Percentiles rank a stretch among this genome's conserved stretches.
phyloP scores from a whole-genome alignment of 345 rosid species.

The Melastoma malabathricum region DNA sequence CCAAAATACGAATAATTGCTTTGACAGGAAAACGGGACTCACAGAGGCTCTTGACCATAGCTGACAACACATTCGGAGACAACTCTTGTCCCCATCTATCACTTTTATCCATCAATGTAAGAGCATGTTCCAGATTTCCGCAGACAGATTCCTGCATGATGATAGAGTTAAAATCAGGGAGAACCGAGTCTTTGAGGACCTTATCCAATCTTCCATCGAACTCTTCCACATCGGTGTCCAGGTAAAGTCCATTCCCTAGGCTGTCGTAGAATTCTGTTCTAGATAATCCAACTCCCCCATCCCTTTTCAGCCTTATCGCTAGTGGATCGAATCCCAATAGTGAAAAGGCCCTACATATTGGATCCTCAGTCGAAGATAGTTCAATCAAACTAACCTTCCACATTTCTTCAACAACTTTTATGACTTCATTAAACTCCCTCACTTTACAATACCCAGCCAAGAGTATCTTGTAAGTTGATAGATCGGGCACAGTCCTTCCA shows the following conservation, averaged over 20 bases:
- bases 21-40: slow-evolving; percentile 27
- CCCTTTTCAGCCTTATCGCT: slow-evolving; percentile 57
- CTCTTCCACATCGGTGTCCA: slow-evolving; percentile 50
- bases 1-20: slow-evolving; percentile 22
- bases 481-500: slow-evolving; percentile 19
- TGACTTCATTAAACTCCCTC: slow-evolving; percentile 58
- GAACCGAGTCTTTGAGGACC: slow-evolving; percentile 32
- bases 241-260: slow-evolving; percentile 73
- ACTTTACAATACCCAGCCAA: slow-evolving; percentile 63
- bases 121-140: slow-evolving; percentile 27
- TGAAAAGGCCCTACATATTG: slow-evolving; percentile 41
- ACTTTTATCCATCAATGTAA: slow-evolving; percentile 45
- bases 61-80: slow-evolving; percentile 24
- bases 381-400: slow-evolving; percentile 27
- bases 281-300: slow-evolving; percentile 34
- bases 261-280: slow-evolving; percentile 62
- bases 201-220: slow-evolving; percentile 32
- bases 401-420: slow-evolving; percentile 37
- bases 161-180: slow-evolving; percentile 46
- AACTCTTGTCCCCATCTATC: slow-evolving; percentile 54
- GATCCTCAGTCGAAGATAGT: slow-evolving; percentile 38
- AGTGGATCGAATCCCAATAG: slow-evolving; percentile 46
- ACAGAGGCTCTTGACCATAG: slow-evolving; percentile 32
- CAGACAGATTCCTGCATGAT: slow-evolving; percentile 23
- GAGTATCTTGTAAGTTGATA: slow-evolving; percentile 37